Base-by-base conservation (phyloP, 108 stramenopile genomes). In the Halocafeteria seosinensis region DNA sequence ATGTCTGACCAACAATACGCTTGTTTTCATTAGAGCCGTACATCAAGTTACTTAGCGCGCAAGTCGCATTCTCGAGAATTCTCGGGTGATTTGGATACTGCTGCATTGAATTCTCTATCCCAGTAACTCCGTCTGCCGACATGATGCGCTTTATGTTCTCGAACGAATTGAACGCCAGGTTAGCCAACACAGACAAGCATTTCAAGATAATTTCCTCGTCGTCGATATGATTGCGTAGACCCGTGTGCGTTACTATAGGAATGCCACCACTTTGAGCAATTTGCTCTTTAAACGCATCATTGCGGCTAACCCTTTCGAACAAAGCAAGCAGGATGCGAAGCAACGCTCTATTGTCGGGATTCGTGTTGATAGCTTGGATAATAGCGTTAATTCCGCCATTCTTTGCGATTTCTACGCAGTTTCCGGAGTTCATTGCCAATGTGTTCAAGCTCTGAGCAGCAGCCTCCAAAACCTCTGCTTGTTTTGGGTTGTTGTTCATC, bases 41-140 rank as follows among this genome's bases (percentile, higher is more conserved):
- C 66, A 67, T 62, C 32, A 67, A 24, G 66, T 67, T 67, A 37
- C 50, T 52, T 9, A 67, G 38, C 28, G 63, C 63, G 8, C 65
- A 35, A 42, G 61, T 37, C 38, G 61, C 34, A 27, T 29, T 33
- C 34, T 67, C 34, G 23, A 67, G 37, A 26, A 63, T 1, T 11
- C n/a, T n/a, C 17, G 34, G 27, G 30, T 62, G 38, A 21, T 29
- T 28, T 0, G 13, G 34, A 42, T 61, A 37, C 3, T 23, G 34
- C 34, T 3, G 9, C 61, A 67, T 67, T 32, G 36, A 12, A 28
- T 33, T 3, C 28, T 61, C 9, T 6, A 67, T 29, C 21, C 60
- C 66, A 21, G 13, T 3, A 17, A 61, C 17, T 4, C 66, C 66
- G 32, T 63, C 37, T 32, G 30, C 21, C 0, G 42, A 5, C 36